phyloP scores from a whole-genome alignment of 2,329 filamentous ascomycete genomes.

The Colletotrichum tanaceti region DNA sequence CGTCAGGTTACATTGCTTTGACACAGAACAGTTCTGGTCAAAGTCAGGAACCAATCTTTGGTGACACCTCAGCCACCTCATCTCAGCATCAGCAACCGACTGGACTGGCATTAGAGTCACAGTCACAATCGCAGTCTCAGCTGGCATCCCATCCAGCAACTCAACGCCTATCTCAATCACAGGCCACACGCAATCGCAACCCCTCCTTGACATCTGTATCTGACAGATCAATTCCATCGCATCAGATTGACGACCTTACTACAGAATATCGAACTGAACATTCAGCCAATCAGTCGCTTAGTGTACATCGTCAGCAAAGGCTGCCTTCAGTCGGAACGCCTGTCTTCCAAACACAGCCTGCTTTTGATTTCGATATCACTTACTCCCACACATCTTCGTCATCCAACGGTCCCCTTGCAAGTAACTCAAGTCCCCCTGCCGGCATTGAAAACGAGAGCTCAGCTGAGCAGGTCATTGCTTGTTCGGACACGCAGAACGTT shows the following conservation, averaged over 20 bases:
- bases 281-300: conserved; percentile 2
- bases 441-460: neutral
- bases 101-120: too few relatives aligned
- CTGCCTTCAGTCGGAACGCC: conserved; percentile 15
- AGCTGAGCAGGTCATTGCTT: conserved; percentile 6
- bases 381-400: conserved; percentile 8
- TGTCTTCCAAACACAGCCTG: conserved; percentile 32
- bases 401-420: neutral
- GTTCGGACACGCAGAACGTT: conserved; percentile 23
- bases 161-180: conserved; percentile 9
- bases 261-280: conserved; percentile 4
- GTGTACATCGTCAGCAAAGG: neutral
- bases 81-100: neutral
- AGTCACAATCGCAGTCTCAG: neutral
- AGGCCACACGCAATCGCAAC: conserved; percentile 15
- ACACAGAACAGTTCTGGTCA: conserved; percentile 9
- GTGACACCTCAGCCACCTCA: neutral
- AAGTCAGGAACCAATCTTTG: neutral
- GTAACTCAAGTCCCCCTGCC: neutral
- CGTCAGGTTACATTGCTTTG: neutral
- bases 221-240: conserved; percentile 29
- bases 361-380: conserved; percentile 24
- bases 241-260: conserved; percentile 25
- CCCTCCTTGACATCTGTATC: conserved; percentile 9
- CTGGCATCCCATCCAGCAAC: conserved; percentile 9